Conservation (phyloP, 2,329 filamentous ascomycete genomes). For the Colletotrichum godetiae region DNA sequence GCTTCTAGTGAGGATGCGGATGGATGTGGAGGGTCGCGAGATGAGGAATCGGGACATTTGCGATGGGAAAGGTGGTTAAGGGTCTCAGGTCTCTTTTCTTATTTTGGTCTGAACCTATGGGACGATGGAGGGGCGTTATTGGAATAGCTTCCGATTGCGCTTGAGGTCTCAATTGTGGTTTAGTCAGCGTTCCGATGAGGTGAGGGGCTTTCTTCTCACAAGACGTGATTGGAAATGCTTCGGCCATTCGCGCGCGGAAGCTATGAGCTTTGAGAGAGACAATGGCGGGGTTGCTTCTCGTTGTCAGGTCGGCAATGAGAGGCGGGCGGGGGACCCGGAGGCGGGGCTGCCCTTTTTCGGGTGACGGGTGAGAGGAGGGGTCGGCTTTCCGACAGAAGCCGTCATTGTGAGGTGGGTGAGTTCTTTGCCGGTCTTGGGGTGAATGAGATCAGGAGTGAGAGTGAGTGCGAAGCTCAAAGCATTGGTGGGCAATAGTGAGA, state of each 20-base stretch:
- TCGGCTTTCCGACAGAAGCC: background rate
- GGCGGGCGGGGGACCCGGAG: background rate
- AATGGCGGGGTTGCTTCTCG: background rate
- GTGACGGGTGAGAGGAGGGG: background rate
- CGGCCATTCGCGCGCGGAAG: background rate
- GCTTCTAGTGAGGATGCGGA: background rate
- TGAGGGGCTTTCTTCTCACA: background rate
- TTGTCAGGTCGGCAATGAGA: background rate
- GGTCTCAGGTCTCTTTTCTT: background rate
- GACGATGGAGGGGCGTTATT: background rate
- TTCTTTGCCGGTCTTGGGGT: background rate
- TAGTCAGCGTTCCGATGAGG: background rate
- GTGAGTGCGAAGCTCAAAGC: background rate
- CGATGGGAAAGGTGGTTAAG: background rate
- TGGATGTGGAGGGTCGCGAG: background rate
- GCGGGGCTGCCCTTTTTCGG: background rate
- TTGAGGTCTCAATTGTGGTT: background rate
- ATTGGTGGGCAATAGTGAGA: too few species aligned
- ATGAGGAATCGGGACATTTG: background rate
- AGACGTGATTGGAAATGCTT: background rate
- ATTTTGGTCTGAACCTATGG: background rate
- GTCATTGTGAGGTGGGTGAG: background rate
- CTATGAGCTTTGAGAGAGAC: background rate
- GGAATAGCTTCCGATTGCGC: constrained; percentile 1
- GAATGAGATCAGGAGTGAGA: background rate